Evolutionary conservation across 148 eudicot species (phyloP).

Genomic region (Limonium bicolor): DNA sequence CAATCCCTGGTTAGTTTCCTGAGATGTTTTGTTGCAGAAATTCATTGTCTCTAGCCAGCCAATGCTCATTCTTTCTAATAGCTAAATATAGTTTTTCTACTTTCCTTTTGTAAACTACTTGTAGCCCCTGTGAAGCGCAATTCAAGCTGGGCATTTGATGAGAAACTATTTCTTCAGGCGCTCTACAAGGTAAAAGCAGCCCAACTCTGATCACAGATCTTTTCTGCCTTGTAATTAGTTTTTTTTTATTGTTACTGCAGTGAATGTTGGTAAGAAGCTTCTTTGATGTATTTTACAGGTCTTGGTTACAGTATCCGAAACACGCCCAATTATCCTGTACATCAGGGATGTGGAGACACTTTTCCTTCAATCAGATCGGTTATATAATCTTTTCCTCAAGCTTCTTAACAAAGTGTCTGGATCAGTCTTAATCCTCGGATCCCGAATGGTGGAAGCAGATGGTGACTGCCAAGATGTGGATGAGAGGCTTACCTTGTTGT

Average conservation of each 20-base stretch:
- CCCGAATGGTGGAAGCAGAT: constrained; percentile 37
- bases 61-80: background rate
- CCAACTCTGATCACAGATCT: background rate
- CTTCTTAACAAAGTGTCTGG: constrained; percentile 53
- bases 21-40: background rate
- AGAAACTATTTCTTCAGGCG: constrained; percentile 63
- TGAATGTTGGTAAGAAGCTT: too few relatives aligned
- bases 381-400: constrained; percentile 42
- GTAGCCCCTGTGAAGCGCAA: constrained; percentile 35
- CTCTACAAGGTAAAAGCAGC: constrained; percentile 55
- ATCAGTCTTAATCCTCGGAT: constrained; percentile 63
- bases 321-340: constrained; percentile 49
- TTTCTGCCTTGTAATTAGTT: too few relatives aligned
- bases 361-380: constrained; percentile 49
- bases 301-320: constrained; percentile 41
- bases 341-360: constrained; percentile 64
- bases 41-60: background rate
- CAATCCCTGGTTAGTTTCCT: constrained; percentile 32
- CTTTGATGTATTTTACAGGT: constrained; percentile 38
- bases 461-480: constrained; percentile 33
- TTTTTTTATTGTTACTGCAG: too few relatives aligned
- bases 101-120: constrained; percentile 1
- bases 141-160: constrained; percentile 56
- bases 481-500: constrained; percentile 35
- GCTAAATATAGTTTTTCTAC: background rate